phyloP scores from a whole-genome alignment of 805 yeast species.

The Nakazawaea sp. region DNA sequence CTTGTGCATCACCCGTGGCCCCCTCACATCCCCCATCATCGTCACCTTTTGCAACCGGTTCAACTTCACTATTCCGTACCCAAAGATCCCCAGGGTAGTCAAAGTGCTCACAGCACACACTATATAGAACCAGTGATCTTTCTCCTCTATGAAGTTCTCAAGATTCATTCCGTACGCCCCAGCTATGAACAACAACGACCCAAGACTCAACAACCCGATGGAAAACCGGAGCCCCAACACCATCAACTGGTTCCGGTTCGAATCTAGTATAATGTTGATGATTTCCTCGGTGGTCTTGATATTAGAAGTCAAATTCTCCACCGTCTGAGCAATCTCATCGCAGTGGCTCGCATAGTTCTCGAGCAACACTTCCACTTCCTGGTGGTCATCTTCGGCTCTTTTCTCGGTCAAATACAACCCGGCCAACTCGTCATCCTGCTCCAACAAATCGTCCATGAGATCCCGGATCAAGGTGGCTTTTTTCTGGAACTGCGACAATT shows the following conservation, averaged over 20 bases:
- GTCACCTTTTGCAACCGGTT: conserved; percentile 68
- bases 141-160: conserved; percentile 85
- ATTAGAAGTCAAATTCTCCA: conserved; percentile 70
- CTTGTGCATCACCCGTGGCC: not conserved
- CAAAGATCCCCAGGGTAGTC: conserved; percentile 37
- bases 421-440: conserved; percentile 81
- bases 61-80: conserved; percentile 48
- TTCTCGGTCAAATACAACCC: conserved; percentile 72
- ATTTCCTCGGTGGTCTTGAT: conserved; percentile 93
- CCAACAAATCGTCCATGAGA: conserved; percentile 76
- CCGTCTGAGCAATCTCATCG: conserved; percentile 91
- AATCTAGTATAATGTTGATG: conserved; percentile 85
- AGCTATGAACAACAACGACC: conserved; percentile 73
- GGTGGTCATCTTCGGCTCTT: conserved; percentile 55
- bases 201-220: conserved; percentile 76
- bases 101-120: conserved; percentile 39
- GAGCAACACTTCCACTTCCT: conserved; percentile 81
- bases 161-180: conserved; percentile 95
- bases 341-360: conserved; percentile 88
- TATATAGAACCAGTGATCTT: conserved; percentile 58
- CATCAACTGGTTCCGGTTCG: conserved; percentile 92
- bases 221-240: conserved; percentile 76
- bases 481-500: conserved; percentile 75
- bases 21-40: conserved; percentile 39
- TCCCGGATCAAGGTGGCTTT: conserved; percentile 79